Evolutionary conservation across 1,284 basidiomycete species (phyloP).

Genomic region (Ceratobasidium sp.): DNA sequence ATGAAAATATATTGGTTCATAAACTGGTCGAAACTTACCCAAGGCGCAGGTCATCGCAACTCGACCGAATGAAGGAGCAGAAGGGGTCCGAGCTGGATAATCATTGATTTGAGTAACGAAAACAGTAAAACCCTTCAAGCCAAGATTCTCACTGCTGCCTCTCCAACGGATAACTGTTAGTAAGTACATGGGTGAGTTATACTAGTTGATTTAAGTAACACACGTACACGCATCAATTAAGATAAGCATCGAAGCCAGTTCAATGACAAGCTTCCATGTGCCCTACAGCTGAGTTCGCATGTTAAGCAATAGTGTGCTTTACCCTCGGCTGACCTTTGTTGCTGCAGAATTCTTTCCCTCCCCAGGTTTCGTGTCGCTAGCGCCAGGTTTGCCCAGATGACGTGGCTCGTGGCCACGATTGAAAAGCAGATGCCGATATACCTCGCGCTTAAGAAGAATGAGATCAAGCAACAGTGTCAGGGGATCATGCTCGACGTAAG

Average conservation of each 20-base stretch:
- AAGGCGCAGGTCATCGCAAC: conserved; percentile 71
- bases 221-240: conserved; percentile 25
- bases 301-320: not conserved
- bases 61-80: conserved; percentile 59
- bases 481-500: conserved; percentile 88
- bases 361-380: not conserved
- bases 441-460: conserved; percentile 85
- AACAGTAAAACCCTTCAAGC: not conserved
- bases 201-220: not conserved
- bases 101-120: not conserved
- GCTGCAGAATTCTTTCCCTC: too few species aligned
- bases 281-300: not conserved
- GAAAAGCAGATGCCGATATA: conserved; percentile 90
- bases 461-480: conserved; percentile 84
- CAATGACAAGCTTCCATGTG: conserved; percentile 5
- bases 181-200: not conserved
- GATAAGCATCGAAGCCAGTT: conserved; percentile 9
- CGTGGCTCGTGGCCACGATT: conserved; percentile 69
- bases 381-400: conserved; percentile 1
- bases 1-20: conserved; percentile 8
- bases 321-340: not conserved
- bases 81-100: not conserved
- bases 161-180: conserved; percentile 29
- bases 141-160: not conserved
- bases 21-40: conserved; percentile 56